phyloP scores from a whole-genome alignment of 108 stramenopile genomes.

The Craspedostauros australis region DNA sequence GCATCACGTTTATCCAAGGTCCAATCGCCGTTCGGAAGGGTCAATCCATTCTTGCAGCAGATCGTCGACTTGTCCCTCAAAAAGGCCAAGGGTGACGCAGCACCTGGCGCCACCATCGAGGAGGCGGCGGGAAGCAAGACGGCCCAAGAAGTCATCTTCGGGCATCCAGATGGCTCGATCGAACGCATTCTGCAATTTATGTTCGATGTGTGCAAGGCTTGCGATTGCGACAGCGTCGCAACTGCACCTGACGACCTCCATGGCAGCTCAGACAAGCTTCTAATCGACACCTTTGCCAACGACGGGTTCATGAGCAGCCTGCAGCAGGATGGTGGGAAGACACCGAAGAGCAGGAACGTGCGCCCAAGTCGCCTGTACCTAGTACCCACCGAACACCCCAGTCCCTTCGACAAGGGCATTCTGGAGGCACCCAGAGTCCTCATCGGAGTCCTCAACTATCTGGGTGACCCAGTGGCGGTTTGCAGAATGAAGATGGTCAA shows the following conservation, averaged over 20 bases:
- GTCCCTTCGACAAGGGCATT: constrained; percentile 70
- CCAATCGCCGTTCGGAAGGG: constrained; percentile 41
- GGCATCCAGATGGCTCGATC: constrained; percentile 8
- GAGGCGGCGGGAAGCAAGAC: not conserved
- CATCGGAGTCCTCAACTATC: constrained; percentile 48
- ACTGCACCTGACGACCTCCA: not conserved
- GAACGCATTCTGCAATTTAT: constrained; percentile 16
- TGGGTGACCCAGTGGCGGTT: constrained; percentile 79
- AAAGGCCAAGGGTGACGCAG: not conserved
- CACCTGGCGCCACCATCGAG: not conserved
- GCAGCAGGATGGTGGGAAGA: not conserved
- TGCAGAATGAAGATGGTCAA: constrained; percentile 69
- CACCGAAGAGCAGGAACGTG: not conserved
- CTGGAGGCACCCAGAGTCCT: constrained; percentile 61
- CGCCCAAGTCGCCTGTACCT: constrained; percentile 5
- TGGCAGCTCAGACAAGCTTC: not conserved
- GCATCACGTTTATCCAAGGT: constrained; percentile 32
- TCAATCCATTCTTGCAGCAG: constrained; percentile 45
- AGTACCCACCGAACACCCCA: constrained; percentile 36
- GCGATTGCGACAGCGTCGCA: not conserved
- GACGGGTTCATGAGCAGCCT: not conserved
- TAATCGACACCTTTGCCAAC: not conserved
- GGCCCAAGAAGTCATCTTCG: constrained; percentile 22
- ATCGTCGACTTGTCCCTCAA: constrained; percentile 28
- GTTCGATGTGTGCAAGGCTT: constrained; percentile 9